phyloP scores from a whole-genome alignment of 495 filamentous ascomycete genomes.

The Daldinia grandis region DNA sequence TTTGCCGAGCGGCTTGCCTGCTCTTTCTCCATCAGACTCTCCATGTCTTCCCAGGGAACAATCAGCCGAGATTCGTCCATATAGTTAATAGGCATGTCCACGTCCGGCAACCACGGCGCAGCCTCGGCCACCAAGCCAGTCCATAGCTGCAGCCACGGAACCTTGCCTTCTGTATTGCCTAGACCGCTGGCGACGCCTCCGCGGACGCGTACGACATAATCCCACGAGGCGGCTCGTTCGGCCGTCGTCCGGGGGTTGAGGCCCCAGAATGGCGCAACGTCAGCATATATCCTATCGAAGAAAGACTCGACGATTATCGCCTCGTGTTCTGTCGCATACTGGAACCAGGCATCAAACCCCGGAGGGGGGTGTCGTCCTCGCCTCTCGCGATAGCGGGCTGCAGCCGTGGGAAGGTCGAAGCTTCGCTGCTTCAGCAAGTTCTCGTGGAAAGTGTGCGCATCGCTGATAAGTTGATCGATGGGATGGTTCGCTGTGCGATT shows the following conservation, averaged over 20 bases:
- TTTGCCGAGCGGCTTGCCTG: conserved; percentile 51
- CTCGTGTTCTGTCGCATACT: conserved; percentile 62
- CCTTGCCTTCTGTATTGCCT: conserved; percentile 43
- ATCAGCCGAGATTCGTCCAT: conserved; percentile 71
- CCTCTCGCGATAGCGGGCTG: conserved; percentile 63
- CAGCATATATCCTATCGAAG: conserved; percentile 72
- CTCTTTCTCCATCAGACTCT: conserved; percentile 60
- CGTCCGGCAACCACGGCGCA: conserved; percentile 65
- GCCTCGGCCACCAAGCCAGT: conserved; percentile 60
- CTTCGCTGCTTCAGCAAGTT: conserved; percentile 51
- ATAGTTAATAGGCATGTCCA: conserved; percentile 71
- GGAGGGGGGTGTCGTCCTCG: conserved; percentile 76
- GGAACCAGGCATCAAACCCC: conserved; percentile 72
- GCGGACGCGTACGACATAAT: conserved; percentile 60
- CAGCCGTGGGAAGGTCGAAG: conserved; percentile 59
- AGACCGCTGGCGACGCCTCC: conserved; percentile 59
- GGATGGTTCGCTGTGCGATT: conserved; percentile 48
- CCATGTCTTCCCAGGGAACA: conserved; percentile 67
- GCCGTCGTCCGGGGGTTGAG: conserved; percentile 62
- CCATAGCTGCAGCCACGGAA: conserved; percentile 64
- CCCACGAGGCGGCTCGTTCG: conserved; percentile 51
- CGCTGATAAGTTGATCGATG: conserved; percentile 53
- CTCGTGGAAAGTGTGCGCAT: conserved; percentile 48
- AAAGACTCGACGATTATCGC: conserved; percentile 71
- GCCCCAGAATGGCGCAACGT: conserved; percentile 72